These are phyloP conservation scores for Calonectria crousiana DNA, from an alignment of 2,329 filamentous ascomycete genomes.

Conservation along the genomic window DNA sequence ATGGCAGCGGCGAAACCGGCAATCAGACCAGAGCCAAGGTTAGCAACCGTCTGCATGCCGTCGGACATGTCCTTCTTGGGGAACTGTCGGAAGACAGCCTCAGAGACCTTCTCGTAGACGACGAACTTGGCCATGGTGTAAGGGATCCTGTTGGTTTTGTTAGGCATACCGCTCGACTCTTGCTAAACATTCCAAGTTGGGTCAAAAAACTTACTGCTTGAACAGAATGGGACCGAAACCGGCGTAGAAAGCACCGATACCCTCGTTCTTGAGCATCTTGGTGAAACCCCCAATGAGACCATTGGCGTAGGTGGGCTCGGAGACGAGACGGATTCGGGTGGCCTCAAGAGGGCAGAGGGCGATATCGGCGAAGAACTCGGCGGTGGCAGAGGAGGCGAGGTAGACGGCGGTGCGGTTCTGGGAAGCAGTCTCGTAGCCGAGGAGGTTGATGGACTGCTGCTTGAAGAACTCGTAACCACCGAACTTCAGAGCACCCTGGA, in stretches of 20 bases:
- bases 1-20: slow-evolving; percentile 85
- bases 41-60: slow-evolving; percentile 81
- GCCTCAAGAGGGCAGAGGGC: slow-evolving; percentile 93
- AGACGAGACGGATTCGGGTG: slow-evolving; percentile 93
- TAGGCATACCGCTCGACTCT: slow-evolving; percentile 22
- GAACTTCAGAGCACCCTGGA: slow-evolving; percentile 94
- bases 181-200: not conserved
- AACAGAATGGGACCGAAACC: slow-evolving; percentile 90
- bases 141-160: slow-evolving; percentile 71
- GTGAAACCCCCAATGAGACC: slow-evolving; percentile 83
- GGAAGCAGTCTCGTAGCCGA: slow-evolving; percentile 82
- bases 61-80: slow-evolving; percentile 79
- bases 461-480: slow-evolving; percentile 98
- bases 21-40: slow-evolving; percentile 72
- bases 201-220: slow-evolving; percentile 52
- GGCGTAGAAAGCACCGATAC: slow-evolving; percentile 88
- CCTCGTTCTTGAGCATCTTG: slow-evolving; percentile 88
- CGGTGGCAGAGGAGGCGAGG: slow-evolving; percentile 75
- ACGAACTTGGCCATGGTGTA: slow-evolving; percentile 98
- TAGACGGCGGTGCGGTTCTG: slow-evolving; percentile 87
- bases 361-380: slow-evolving; percentile 80
- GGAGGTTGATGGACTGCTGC: slow-evolving; percentile 84
- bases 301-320: slow-evolving; percentile 85
- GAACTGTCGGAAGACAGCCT: slow-evolving; percentile 75
- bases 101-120: slow-evolving; percentile 89